A percentile compares a stretch with the other conserved stretches of the same genome.
Conservation (phyloP, 345 rosid genomes). For the Euphorbia tirucalli region DNA sequence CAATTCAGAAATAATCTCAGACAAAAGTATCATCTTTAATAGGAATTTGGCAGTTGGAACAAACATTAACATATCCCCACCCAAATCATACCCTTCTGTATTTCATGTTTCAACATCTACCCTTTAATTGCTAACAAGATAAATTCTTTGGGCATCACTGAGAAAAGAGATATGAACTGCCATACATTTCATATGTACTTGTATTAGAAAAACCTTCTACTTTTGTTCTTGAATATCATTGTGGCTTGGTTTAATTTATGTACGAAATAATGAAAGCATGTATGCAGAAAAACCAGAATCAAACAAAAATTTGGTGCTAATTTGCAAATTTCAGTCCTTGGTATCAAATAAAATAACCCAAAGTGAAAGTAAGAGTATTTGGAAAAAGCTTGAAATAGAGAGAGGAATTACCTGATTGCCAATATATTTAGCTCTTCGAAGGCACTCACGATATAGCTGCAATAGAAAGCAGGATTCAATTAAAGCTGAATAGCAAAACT, state of each 20-base stretch:
- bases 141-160: neutral
- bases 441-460: conserved; percentile 96
- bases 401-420: conserved; percentile 58
- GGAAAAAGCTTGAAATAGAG: neutral
- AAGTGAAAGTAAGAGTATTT: neutral
- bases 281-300: no score
- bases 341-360: neutral
- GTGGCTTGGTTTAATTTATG: no score
- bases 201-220: neutral
- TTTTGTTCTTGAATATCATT: no score
- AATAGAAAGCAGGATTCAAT: neutral
- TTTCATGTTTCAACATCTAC: neutral
- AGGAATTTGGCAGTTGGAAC: no score
- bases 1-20: no score
- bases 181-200: no score
- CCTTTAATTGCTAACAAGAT: neutral
- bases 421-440: conserved; percentile 83
- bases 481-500: neutral
- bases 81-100: neutral
- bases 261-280: no score
- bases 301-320: no score
- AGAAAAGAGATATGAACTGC: neutral
- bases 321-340: neutral
- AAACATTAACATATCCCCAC: neutral
- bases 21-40: no score